Percentiles rank a stretch among this genome's conserved stretches.
Conservation (phyloP, 1,139 yeast genomes). For the Starmera stellimalicola region DNA sequence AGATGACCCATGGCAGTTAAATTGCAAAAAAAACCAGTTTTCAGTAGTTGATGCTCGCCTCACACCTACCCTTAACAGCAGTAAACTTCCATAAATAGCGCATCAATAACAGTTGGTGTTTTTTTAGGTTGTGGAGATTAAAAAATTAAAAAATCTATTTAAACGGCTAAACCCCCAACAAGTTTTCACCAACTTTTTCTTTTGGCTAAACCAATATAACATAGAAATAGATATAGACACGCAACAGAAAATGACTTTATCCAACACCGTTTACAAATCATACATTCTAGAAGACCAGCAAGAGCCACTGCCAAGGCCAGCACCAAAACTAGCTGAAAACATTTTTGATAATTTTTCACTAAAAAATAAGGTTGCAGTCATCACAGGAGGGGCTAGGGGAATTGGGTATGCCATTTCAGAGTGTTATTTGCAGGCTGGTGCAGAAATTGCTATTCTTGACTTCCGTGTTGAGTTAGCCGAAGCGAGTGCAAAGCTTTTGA, state of each 20-base stretch:
- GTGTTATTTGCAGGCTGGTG: constrained; percentile 85
- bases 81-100: no score
- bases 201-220: background rate
- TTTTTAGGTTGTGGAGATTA: background rate
- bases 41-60: no score
- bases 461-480: constrained; percentile 56
- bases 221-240: background rate
- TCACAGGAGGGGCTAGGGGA: constrained; percentile 82
- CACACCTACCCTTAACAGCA: no score
- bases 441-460: constrained; percentile 71
- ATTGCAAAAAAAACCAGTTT: no score
- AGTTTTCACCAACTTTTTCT: background rate
- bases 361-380: constrained; percentile 75
- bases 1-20: no score
- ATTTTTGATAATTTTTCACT: constrained; percentile 48
- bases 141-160: background rate
- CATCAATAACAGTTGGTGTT: background rate
- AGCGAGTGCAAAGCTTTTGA: constrained; percentile 47
- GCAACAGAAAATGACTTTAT: constrained; percentile 3
- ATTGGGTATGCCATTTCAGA: constrained; percentile 80
- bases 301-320: constrained; percentile 20
- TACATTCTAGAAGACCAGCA: constrained; percentile 22
- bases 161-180: background rate
- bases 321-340: constrained; percentile 21
- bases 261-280: constrained; percentile 15